These are phyloP conservation scores for Tinospora cordifolia DNA, from an alignment of 164 flowering plant genomes.

Conservation along the genomic window DNA sequence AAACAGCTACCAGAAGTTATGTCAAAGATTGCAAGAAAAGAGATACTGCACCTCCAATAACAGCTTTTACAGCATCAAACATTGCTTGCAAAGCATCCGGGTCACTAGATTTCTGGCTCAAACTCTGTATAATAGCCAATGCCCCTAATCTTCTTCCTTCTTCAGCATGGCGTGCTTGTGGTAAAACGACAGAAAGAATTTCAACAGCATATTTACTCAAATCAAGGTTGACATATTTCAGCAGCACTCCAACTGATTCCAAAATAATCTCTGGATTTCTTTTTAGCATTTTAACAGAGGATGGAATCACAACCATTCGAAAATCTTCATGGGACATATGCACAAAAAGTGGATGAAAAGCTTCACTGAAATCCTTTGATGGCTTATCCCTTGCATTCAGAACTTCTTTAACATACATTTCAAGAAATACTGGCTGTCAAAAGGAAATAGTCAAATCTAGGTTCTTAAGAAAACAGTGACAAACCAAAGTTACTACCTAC, in stretches of 20 bases:
- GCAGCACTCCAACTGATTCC: slow-evolving; percentile 71
- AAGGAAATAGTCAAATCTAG: slow-evolving; percentile 15
- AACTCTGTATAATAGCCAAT: slow-evolving; percentile 48
- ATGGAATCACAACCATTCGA: slow-evolving; percentile 55
- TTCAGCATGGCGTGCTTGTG: slow-evolving; percentile 90
- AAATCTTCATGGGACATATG: slow-evolving; percentile 78
- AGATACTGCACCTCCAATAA: slow-evolving; percentile 67
- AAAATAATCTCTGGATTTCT: slow-evolving; percentile 95
- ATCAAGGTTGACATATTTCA: slow-evolving; percentile 66
- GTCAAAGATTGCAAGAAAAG: not conserved
- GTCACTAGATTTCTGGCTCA: slow-evolving; percentile 83
- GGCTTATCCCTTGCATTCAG: slow-evolving; percentile 83
- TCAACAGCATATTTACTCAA: slow-evolving; percentile 87
- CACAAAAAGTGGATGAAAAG: slow-evolving; percentile 61
- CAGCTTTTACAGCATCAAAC: slow-evolving; percentile 62
- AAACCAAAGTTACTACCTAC: not conserved
- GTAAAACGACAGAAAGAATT: slow-evolving; percentile 58
- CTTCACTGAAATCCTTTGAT: slow-evolving; percentile 57
- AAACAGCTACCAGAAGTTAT: not conserved
- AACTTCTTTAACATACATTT: slow-evolving; percentile 66
- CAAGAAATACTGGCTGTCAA: slow-evolving; percentile 77
- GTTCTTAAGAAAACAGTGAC: not conserved
- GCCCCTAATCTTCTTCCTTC: slow-evolving; percentile 73
- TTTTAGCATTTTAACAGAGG: slow-evolving; percentile 82
- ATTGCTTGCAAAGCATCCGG: slow-evolving; percentile 82